Evolutionary conservation across 139 green algal genomes (phyloP), one percentile per base, ranked within the genome.

Genomic region (Yamagishiella unicocca): DNA sequence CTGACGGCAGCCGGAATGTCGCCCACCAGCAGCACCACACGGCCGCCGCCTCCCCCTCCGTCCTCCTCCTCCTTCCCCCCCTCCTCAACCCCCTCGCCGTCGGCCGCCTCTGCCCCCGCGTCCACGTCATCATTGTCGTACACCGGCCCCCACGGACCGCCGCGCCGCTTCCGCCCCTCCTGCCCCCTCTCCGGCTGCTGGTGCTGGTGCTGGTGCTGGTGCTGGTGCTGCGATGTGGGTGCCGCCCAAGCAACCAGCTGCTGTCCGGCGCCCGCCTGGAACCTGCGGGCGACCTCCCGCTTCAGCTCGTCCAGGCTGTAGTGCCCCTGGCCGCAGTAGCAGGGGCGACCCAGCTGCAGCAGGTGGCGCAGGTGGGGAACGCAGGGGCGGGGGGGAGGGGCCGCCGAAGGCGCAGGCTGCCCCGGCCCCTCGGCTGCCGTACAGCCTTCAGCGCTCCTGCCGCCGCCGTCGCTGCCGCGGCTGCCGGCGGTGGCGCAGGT

Each of bases 241-340:
- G 64, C 64, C 12, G 31, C 6, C 67, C 35, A 33, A 21, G 37
- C 37, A 35, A 31, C 67, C 67, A 53, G 37, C 37, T 37, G 37
- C 67, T 53, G 12, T 1, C 37, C 67, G 17, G 37, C 50, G 37
- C 0, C 25, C n/a, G n/a, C n/a, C n/a, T n/a, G n/a, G n/a, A n/a
- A n/a, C n/a, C n/a, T n/a, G n/a, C n/a, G n/a, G n/a, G 21, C 82
- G 8, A 87, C 67, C 82, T 87, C 82, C 27, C 42, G 4, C 35
- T 71, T 67, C 46, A 87, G 45, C 53, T 80, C 4, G 50, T 43
- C 25, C 67, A 72, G 3, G 50, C 46, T 87, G 46, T 37, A 42
- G 82, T 87, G 82, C 14, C 82, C 82, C 3, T 17, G 46, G 33
- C 82, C 82, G 50, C 82, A 87, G 66, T 77, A 50, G 82, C 82